Percentiles rank a stretch among this genome's conserved stretches.
Conservation (phyloP, 805 yeast species). For the Nakazawaea molendinolei region DNA sequence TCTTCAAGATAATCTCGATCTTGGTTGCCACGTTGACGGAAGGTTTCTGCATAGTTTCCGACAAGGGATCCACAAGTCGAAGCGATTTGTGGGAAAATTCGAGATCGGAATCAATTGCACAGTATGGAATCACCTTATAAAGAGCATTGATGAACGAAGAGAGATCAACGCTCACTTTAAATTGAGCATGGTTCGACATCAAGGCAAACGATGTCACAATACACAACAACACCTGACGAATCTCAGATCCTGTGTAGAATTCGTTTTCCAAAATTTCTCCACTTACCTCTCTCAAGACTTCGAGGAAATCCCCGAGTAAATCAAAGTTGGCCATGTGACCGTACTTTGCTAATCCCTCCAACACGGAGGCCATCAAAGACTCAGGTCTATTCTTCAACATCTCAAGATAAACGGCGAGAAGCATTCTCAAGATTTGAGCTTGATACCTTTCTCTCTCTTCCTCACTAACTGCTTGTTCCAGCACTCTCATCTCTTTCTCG, state of each 20-base stretch:
- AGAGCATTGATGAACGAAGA: constrained; percentile 73
- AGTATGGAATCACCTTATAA: constrained; percentile 59
- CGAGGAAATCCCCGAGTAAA: constrained; percentile 85
- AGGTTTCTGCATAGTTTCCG: constrained; percentile 44
- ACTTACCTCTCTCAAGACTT: constrained; percentile 80
- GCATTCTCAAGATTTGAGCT: constrained; percentile 70
- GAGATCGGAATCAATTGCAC: constrained; percentile 74
- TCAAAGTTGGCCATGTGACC: constrained; percentile 93
- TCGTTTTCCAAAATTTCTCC: constrained; percentile 39
- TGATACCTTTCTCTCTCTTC: constrained; percentile 85
- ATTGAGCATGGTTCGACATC: constrained; percentile 64
- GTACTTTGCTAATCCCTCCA: constrained; percentile 86
- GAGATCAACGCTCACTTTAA: constrained; percentile 73
- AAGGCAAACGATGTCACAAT: constrained; percentile 87
- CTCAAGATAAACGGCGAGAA: constrained; percentile 71
- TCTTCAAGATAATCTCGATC: constrained; percentile 72
- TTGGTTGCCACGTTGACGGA: constrained; percentile 84
- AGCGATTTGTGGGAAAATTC: constrained; percentile 80
- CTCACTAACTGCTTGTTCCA: constrained; percentile 80
- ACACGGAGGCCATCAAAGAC: constrained; percentile 72
- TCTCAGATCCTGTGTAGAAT: constrained; percentile 35
- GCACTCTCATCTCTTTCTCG: constrained; percentile 82
- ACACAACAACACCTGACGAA: constrained; percentile 74
- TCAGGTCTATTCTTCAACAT: constrained; percentile 59
- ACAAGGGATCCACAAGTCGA: constrained; percentile 73